Evolutionary conservation across 331 rosid genomes (phyloP), one percentile per base, ranked within the genome.

Genomic region (Malus hybrid): DNA sequence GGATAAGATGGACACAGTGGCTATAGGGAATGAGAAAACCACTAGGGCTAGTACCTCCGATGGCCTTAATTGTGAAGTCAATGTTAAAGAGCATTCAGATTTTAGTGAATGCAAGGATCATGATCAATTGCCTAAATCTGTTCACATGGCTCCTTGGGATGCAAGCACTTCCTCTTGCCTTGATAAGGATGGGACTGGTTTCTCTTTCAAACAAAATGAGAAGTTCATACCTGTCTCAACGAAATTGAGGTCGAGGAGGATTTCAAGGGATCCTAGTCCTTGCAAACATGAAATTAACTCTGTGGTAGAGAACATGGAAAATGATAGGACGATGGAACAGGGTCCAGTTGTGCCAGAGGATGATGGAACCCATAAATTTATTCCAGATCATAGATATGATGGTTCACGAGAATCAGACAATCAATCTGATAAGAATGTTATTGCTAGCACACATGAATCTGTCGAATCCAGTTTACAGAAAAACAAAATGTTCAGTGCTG

Each of bases 401-500:
- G 81, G 77, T 69, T 63, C 84, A 24, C 85, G 48, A 69, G 89
- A 86, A 77, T 57, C 77, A 32, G 86, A 88, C 80, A 67, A 70
- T 50, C 82, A 60, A 64, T 68, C 67, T 74, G 86, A 85, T 62
- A 83, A 82, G 79, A 84, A 80, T 33, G 27, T 56, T 8, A 16
- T 67, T 19, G 54, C 77, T 36, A 36, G 74, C 73, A 76, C 80
- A 42, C 84, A 74, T 78, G 87, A 80, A 80, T 77, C 81, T 50
- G 77, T 42, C 27, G 88, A 85, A 75, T 82, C 88, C 74, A 83
- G 61, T 65, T 70, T 79, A 46, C 72, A 68, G 50, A 81, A 82
- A 74, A 88, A 92, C 80, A 90, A 84, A 88, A 88, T 87, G 97
- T 92, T 71, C 73, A 87, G 79, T 81, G 94, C 91, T 67, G 97